Base-by-base conservation (phyloP, 768 basidiomycete species). In the Mycena vitilis region DNA sequence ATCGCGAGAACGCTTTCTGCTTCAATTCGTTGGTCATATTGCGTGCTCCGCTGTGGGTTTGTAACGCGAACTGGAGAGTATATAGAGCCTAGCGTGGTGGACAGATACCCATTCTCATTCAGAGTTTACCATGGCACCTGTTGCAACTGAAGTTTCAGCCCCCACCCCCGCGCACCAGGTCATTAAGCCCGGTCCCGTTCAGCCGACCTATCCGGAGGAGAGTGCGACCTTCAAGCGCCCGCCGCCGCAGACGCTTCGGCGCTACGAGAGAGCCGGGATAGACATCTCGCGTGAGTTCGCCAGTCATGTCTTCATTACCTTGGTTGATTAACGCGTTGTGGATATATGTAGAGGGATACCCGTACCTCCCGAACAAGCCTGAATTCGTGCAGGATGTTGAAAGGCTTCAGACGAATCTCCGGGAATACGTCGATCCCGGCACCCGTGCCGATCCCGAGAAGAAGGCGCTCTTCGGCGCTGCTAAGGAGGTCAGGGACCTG, bases 381-480 rank as follows among this genome's bases (percentile, higher is more conserved):
- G 67, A 71, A 23, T 73, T 71, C 18, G 66, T 73, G 1, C 70
- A 73, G 64, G 73, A 73, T 47, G 73, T 73, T n/a, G 70, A 71
- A 67, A 73, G 69, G 42, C 47, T 73, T 49, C 73, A 71, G 59
- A 69, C 67, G 4, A 55, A 60, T 49, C 58, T 71, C 57, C 65
- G 73, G 40, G 49, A 66, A 44, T 70, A 71, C 25, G 73, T 71
- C 20, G 73, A 73, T 20, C 70, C 73, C 13, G 73, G 67, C 1
- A 69, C 73, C 10, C 55, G 73, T 9, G 73, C 73, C 8, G 70
- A 73, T 62, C 70, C 70, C 5, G 64, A 71, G 66, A 73, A 73
- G 73, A 73, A 66, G 60, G 70, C 73, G 18, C 65, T 73, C 22
- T 69, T 73, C 49, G 62, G 67, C 13, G 73, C 73, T n/a, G 73